Evolutionary conservation across 371 early-diverging fungal genomes (phyloP), one percentile per base, ranked within the genome.

Genomic region (Rhizopus sp.): DNA sequence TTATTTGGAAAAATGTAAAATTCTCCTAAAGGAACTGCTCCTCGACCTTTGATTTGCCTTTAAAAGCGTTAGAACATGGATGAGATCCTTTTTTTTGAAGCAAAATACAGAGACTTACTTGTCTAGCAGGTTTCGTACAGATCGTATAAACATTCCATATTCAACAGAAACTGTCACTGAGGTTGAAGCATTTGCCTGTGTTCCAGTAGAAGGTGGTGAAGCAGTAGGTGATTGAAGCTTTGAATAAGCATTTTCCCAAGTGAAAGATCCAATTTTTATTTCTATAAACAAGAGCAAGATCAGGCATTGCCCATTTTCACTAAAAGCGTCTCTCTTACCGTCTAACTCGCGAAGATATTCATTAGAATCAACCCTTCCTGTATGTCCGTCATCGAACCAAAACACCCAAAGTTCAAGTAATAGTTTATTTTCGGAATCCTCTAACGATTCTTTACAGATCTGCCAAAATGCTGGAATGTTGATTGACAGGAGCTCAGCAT

Each of bases 301-400:
- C 31, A 47, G 13, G 10, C 31, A 33, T 38, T 6, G 50, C 9
- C 0, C 34, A 38, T 23, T 23, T 23, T 23, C 23, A 23, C 23
- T 23, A 23, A 32, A 37, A 45, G 45, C 3, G 15, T 34, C n/a
- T 33, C 12, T 53, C 13, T 45, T 69, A 78, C 78, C 78, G 57
- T 75, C 75, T 7, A 78, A 52, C 37, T 60, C 59, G 16, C 61
- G 47, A n/a, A 78, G 54, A 17, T 49, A 42, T 46, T 62, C 53
- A 38, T 72, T 70, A 40, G 59, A 62, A 55, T 78, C 78, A 29
- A 78, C 70, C 12, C 58, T 57, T 3, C 75, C 75, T 9, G 78
- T 78, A 23, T 75, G 78, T 38, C 71, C 62, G 35, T 78, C 78
- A 48, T 78, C 78, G 47, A 78, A 75, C 78, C 78, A 78, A 66